A percentile compares a stretch with the other conserved stretches of the same genome.
Conservation (phyloP, 2,329 filamentous ascomycete genomes). For the Pyrenophora graminea region DNA sequence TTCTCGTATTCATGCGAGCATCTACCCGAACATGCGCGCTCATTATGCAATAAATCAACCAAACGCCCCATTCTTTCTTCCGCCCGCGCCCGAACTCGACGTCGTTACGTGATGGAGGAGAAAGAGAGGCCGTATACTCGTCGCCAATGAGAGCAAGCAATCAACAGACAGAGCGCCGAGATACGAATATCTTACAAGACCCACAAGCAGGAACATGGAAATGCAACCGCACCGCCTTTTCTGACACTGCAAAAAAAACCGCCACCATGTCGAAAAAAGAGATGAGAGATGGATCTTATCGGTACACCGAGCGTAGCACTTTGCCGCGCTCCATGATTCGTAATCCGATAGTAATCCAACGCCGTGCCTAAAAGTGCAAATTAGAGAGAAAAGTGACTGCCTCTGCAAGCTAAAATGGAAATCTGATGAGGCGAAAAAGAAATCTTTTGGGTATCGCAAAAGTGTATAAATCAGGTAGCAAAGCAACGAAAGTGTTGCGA, state of each 20-base stretch:
- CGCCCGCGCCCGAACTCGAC: slow-evolving; percentile 16
- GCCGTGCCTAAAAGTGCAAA: slow-evolving; percentile 34
- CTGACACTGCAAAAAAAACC: slow-evolving; percentile 30
- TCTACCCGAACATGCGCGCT: slow-evolving; percentile 26
- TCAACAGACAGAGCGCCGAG: slow-evolving; percentile 24
- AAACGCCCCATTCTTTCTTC: slow-evolving; percentile 29
- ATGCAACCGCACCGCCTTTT: slow-evolving; percentile 40
- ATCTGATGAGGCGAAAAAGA: slow-evolving; percentile 18
- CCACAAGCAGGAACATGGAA: slow-evolving; percentile 16
- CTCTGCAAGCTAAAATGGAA: slow-evolving; percentile 5
- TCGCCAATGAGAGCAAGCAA: slow-evolving; percentile 14
- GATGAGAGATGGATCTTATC: slow-evolving; percentile 17
- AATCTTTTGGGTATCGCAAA: slow-evolving; percentile 46
- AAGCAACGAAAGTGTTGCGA: slow-evolving; percentile 1
- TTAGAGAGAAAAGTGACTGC: slow-evolving; percentile 9
- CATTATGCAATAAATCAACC: slow-evolving; percentile 39
- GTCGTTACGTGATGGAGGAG: slow-evolving; percentile 6
- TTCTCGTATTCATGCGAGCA: slow-evolving; percentile 29
- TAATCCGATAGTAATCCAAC: slow-evolving; percentile 32
- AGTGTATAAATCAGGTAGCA: slow-evolving; percentile 26
- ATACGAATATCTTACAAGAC: slow-evolving; percentile 38
- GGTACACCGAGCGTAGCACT: slow-evolving; percentile 39
- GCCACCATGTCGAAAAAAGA: slow-evolving; percentile 22
- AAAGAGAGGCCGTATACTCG: slow-evolving; percentile 20
- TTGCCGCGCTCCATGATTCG: slow-evolving; percentile 27